These are phyloP conservation scores for Zygnema circumcarinatum DNA, from an alignment of 139 green algal species.

Conservation along the genomic window DNA sequence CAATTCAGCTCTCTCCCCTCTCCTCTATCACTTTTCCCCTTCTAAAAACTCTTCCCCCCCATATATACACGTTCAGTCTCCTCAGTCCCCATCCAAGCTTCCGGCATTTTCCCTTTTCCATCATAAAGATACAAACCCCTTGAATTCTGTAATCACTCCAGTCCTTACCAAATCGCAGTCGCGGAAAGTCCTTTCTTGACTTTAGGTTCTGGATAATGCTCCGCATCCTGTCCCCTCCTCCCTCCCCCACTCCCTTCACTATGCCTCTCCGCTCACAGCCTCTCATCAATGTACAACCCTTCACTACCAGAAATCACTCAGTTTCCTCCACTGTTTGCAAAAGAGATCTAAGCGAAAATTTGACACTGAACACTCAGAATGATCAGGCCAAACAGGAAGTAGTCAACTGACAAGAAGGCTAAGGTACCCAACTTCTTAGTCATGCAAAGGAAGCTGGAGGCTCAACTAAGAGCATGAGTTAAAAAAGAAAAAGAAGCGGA, in stretches of 20 bases:
- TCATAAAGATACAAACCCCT: too few species aligned
- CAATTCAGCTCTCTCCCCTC: not conserved
- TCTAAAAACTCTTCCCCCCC: not conserved
- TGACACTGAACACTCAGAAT: too few species aligned
- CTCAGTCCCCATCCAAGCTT: not conserved
- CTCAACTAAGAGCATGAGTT: not conserved
- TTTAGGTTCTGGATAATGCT: slow-evolving; percentile 81
- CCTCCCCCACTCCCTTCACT: too few species aligned
- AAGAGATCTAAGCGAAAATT: too few species aligned
- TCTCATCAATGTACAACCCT: too few species aligned
- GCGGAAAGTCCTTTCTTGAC: slow-evolving; percentile 75
- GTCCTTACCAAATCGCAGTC: slow-evolving; percentile 69
- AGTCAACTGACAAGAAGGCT: not conserved
- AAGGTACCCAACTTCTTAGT: not conserved
- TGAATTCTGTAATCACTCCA: too few species aligned
- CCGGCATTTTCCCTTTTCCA: not conserved
- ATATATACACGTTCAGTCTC: not conserved
- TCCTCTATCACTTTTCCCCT: not conserved
- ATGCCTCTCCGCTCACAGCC: too few species aligned
- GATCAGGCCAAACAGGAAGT: too few species aligned
- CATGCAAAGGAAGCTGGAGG: not conserved
- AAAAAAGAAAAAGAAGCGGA: too few species aligned
- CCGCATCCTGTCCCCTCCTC: slow-evolving; percentile 77
- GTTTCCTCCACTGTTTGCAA: too few species aligned
- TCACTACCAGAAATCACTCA: too few species aligned